phyloP scores from a whole-genome alignment of 2,329 filamentous ascomycete species.

The Phaeosphaeriaceae sp. region DNA sequence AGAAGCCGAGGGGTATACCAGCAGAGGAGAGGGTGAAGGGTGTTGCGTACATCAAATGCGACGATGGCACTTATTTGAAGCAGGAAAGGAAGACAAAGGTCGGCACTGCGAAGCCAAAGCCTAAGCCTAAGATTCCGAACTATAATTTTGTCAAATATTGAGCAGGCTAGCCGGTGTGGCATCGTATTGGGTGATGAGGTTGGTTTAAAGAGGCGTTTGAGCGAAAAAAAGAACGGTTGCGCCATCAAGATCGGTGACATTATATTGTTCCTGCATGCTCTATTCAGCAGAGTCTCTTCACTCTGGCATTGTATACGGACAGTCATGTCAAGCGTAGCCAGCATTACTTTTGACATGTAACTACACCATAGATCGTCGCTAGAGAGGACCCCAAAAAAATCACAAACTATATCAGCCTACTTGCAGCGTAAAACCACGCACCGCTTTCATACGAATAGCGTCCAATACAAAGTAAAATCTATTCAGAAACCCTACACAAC shows the following conservation, averaged over 20 bases:
- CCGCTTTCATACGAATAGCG: background rate
- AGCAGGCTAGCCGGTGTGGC: background rate
- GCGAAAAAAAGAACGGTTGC: background rate
- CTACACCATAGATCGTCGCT: background rate
- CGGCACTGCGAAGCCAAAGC: background rate
- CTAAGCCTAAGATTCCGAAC: background rate
- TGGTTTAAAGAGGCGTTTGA: background rate
- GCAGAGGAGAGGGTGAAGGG: background rate
- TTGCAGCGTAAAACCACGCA: no score
- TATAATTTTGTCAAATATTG: background rate
- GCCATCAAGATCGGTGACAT: no score
- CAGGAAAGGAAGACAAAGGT: background rate
- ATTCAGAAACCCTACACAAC: conserved; percentile 23
- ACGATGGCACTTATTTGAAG: background rate
- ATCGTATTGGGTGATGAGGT: background rate
- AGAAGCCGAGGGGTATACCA: background rate
- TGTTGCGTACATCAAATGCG: background rate
- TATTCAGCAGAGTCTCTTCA: no score
- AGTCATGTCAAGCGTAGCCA: background rate
- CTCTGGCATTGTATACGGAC: no score
- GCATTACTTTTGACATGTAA: background rate
- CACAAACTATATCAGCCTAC: background rate
- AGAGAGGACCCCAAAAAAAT: background rate
- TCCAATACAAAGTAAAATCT: background rate
- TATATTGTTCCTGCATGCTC: no score